Base-by-base conservation (phyloP, 208 protist species). In the Trypanosoma caninum region DNA sequence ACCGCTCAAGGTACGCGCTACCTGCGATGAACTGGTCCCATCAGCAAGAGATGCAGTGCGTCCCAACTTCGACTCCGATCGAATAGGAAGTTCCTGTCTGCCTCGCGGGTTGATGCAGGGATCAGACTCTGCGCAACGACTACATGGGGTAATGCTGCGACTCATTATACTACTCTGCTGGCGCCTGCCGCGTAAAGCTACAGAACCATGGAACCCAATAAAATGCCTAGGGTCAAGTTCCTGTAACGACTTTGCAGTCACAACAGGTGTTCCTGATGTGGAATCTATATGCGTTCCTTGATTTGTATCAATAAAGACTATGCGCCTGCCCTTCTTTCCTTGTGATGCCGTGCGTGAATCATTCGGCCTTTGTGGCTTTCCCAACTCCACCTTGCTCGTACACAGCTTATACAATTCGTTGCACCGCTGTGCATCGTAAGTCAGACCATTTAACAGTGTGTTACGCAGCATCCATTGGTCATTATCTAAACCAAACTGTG, bases 381-480 rank as follows among this genome's bases (percentile, higher is more conserved):
- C 82, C 30, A 91, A 63, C 50, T 94, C 87, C 20, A 88, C 74
- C 50, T 76, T 80, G 25, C 59, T 59, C 18, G 69, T 71, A 55
- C 84, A 94, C 44, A 80, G 60, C 41, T 74, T 72, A 53, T 82
- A 92, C 27, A 94, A 63, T 23, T 70, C 74, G 66, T 84, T 88
- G n/a, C 68, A 28, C 28, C 81, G 50, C 60, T 94, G 88, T 6
- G 80, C 72, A 23, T 84, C 73, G 57, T 69, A 88, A n/a, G 76
- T 65, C 3, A 96, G 71, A 10, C 86, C 82, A 63, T 96, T 96
- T 37, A 94, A 70, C 46, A 92, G 67, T 6, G 90, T 96, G 70
- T 96, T 96, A 23, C 87, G 79, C 45, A 96, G 80, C 83, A 96
- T 88, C 90, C 87, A 94, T 65, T 96, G 90, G 59, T 94, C 90